Evolutionary conservation across 2,329 filamentous ascomycete genomes (phyloP).

Genomic region (Sordariomycetes sp.): DNA sequence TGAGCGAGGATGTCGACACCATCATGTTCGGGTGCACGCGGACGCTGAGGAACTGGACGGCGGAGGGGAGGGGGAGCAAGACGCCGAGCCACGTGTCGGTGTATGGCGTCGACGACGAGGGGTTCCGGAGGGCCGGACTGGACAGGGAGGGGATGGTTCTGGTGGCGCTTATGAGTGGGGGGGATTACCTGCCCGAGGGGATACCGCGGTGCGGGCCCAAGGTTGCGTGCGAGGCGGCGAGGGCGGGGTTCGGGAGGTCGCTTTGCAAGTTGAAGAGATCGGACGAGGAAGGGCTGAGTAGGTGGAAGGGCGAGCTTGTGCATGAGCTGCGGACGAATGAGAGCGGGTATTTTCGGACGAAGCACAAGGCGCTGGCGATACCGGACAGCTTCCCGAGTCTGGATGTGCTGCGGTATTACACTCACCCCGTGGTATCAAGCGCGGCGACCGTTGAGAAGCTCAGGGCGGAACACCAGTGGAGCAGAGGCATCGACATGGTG

Average conservation of each 20-base stretch:
- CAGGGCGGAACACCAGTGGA: slow-evolving; percentile 41
- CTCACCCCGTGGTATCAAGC: slow-evolving; percentile 69
- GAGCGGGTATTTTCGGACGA: slow-evolving; percentile 63
- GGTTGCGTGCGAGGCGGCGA: slow-evolving; percentile 78
- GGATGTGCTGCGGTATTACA: slow-evolving; percentile 76
- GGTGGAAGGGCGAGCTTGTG: slow-evolving; percentile 60
- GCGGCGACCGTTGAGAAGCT: slow-evolving; percentile 40
- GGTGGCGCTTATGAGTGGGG: slow-evolving; percentile 87
- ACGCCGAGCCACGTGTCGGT: slow-evolving; percentile 75
- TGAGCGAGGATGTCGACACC: slow-evolving; percentile 94
- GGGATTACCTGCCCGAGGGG: slow-evolving; percentile 83
- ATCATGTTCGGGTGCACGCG: slow-evolving; percentile 87
- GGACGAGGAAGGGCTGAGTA: slow-evolving; percentile 43
- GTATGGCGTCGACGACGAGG: slow-evolving; percentile 51
- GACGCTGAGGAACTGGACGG: slow-evolving; percentile 72
- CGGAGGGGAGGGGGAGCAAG: slow-evolving; percentile 53
- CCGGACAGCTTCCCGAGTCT: slow-evolving; percentile 71
- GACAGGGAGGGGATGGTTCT: slow-evolving; percentile 85
- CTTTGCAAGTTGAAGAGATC: slow-evolving; percentile 52
- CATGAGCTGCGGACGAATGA: slow-evolving; percentile 77
- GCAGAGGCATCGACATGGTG: slow-evolving; percentile 47
- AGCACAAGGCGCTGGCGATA: slow-evolving; percentile 60
- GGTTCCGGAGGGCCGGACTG: slow-evolving; percentile 41
- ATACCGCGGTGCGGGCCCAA: slow-evolving; percentile 81
- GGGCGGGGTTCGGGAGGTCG: slow-evolving; percentile 70